Conservation (phyloP, 306 rosid genomes). For the Citrullus colocynthis region DNA sequence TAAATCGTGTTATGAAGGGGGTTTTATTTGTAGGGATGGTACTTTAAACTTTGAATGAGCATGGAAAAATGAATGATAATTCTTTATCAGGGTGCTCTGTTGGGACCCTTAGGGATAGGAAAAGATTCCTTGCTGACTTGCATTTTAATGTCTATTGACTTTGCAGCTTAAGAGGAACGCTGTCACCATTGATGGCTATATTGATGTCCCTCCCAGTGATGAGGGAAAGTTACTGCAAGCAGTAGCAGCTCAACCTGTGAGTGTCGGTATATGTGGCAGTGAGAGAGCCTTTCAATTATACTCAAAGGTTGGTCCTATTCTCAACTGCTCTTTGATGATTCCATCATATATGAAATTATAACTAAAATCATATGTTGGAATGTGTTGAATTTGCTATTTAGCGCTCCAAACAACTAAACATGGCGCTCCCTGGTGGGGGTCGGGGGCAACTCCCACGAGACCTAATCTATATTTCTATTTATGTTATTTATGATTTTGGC, state of each 20-base stretch:
- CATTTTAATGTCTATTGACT: background rate
- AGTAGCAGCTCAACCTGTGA: constrained; percentile 78
- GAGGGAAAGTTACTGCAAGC: constrained; percentile 60
- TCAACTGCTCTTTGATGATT: background rate
- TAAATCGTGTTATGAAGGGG: background rate
- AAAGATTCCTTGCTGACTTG: background rate
- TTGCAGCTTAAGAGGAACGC: constrained; percentile 52
- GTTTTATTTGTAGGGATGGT: background rate
- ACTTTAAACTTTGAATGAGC: background rate
- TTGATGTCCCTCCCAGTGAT: constrained; percentile 37
- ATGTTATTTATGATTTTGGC: no score
- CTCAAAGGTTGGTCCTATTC: constrained; percentile 50
- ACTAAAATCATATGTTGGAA: background rate
- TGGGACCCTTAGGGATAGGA: background rate
- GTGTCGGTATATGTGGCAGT: constrained; percentile 84
- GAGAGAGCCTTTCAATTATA: constrained; percentile 70
- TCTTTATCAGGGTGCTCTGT: background rate
- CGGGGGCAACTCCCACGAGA: no score
- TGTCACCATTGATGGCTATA: constrained; percentile 74
- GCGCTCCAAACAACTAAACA: no score
- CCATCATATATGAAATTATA: background rate
- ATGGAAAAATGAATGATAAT: background rate
- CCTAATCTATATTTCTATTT: no score
- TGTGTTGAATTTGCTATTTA: no score
- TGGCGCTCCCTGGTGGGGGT: no score